Evolutionary conservation across 306 rosid species (phyloP), one percentile per base, ranked within the genome.

Genomic region (Lathyrus oleraceus): DNA sequence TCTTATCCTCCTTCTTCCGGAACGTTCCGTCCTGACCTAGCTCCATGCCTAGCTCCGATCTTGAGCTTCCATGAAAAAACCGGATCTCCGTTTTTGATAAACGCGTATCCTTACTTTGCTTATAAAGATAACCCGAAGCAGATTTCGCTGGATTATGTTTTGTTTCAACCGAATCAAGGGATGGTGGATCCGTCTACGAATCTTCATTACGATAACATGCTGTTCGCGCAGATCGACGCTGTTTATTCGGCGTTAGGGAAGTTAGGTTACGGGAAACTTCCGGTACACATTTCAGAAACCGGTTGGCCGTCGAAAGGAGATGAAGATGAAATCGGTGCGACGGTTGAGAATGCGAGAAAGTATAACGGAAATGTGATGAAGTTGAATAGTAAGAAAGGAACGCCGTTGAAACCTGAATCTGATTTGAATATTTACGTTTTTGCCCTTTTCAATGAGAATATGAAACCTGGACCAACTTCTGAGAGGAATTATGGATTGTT

Each of bases 221-320:
- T 95, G 7, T 89, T 89, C 40, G 97, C 97, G 2, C 96, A 91
- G 86, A 95, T 95, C 76, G 99, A 95, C 36, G 99, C 97, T 0
- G 97, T 95, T 1, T 87, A 95, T 51, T 77, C 88, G 0, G 99
- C 96, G 3, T 72, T 95, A 0, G 84, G 48, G 0, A 28, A 84
- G 0, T 15, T 87, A 5, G 99, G 96, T 1, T 95, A 69, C 70
- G 83, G 75, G 51, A 91, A 91, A 40, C 76, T 91, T 0, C 78
- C 92, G 2, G 95, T 95, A n/a, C 97, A 95, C 47, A 91, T 95
- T 3, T 95, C 99, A 0, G 99, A 95, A 72, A 95, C 99, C 0
- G 99, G 99, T 3, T 95, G 99, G 99, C 99, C 99, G 1, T 95
- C 99, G 0, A 95, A 84, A 6, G 97, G 99, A n/a, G 99, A 95